A percentile compares a stretch with the other conserved stretches of the same genome.
Conservation (phyloP, 2,329 filamentous ascomycete species). For the Cadophora gregata region DNA sequence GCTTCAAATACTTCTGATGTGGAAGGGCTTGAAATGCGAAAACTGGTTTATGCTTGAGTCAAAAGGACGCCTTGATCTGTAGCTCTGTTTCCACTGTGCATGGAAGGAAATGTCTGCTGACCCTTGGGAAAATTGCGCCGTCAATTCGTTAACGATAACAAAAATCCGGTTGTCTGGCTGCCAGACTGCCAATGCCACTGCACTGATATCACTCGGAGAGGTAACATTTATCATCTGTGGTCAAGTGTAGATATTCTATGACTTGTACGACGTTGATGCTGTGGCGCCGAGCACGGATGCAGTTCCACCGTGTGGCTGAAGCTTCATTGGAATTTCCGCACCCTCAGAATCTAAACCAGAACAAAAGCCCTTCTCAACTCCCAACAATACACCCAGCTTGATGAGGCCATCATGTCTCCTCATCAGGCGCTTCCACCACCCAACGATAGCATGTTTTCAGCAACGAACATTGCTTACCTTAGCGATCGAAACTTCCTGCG, state of each 20-base stretch:
- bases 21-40: too few relatives aligned
- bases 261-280: slow-evolving; percentile 2
- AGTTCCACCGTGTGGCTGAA: slow-evolving; percentile 18
- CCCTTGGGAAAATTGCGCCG: too few relatives aligned
- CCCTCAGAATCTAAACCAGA: neutral
- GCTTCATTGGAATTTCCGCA: neutral
- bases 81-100: too few relatives aligned
- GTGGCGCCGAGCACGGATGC: neutral
- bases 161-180: too few relatives aligned
- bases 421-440: slow-evolving; percentile 33
- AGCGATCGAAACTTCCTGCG: slow-evolving; percentile 86
- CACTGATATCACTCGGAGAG: slow-evolving; percentile 43
- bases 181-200: too few relatives aligned
- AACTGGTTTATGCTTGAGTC: too few relatives aligned
- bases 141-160: too few relatives aligned
- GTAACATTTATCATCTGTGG: neutral
- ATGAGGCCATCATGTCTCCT: slow-evolving; percentile 41
- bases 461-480: slow-evolving; percentile 58
- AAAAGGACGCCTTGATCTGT: too few relatives aligned
- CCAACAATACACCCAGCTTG: slow-evolving; percentile 31
- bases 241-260: neutral
- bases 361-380: neutral
- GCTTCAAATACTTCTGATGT: too few relatives aligned
- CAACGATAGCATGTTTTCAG: slow-evolving; percentile 17
- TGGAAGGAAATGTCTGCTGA: too few relatives aligned